phyloP scores from a whole-genome alignment of 2,329 filamentous ascomycete genomes.

The Pseudocercospora ulei region DNA sequence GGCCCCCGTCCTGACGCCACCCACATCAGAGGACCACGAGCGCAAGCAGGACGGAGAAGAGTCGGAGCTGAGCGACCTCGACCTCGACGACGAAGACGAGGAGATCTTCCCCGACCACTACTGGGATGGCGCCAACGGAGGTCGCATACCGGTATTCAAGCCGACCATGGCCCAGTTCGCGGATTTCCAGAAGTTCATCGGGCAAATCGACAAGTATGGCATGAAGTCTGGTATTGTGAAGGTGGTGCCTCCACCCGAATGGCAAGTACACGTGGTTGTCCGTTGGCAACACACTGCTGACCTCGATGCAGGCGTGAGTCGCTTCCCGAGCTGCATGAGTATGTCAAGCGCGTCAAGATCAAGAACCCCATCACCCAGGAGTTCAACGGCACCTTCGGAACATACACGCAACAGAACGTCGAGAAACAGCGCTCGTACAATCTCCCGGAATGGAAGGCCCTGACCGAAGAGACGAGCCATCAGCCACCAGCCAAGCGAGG shows the following conservation, averaged over 20 bases:
- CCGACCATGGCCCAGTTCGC: constrained; percentile 92
- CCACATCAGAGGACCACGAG: constrained; percentile 43
- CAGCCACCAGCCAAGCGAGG: constrained; percentile 87
- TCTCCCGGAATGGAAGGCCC: constrained; percentile 83
- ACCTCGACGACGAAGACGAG: constrained; percentile 41
- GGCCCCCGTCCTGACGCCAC: constrained; percentile 41
- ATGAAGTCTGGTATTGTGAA: constrained; percentile 98
- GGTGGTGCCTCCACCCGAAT: constrained; percentile 85
- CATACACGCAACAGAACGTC: constrained; percentile 94
- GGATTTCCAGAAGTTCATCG: constrained; percentile 85
- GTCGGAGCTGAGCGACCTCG: constrained; percentile 43
- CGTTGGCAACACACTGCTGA: constrained; percentile 17
- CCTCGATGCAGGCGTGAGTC: constrained; percentile 51
- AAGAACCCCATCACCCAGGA: constrained; percentile 98
- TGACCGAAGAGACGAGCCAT: constrained; percentile 91
- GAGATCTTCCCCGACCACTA: constrained; percentile 75
- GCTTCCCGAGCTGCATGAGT: constrained; percentile 67
- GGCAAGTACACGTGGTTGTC: constrained; percentile 49
- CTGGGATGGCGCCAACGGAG: constrained; percentile 52
- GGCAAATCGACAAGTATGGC: constrained; percentile 81
- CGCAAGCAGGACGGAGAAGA: constrained; percentile 39
- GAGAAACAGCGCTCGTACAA: constrained; percentile 95
- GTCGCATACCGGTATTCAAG: constrained; percentile 85
- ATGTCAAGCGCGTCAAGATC: constrained; percentile 83
- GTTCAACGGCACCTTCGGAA: constrained; percentile 90